Base-by-base conservation (phyloP, 257 asterid species). In the Solanum infundibuliforme region DNA sequence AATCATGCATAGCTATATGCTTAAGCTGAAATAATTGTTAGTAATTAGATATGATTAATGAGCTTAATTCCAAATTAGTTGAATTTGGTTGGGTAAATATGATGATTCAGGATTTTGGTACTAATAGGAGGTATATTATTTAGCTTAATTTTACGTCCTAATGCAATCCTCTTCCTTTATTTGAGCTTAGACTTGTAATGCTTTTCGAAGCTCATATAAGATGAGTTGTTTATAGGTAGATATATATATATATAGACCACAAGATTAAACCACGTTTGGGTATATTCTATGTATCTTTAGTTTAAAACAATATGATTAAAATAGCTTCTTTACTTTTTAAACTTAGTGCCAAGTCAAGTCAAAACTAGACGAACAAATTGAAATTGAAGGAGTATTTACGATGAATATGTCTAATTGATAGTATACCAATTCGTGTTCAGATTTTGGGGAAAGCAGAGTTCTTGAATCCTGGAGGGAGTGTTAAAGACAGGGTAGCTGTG, bases 401-500 rank as follows among this genome's bases (percentile, higher is more conserved):
- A 81, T 81, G 69, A 82, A 29, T 16, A 27, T 48, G 69, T 20
- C 85, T 82, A 48, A 82, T 48, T 29, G 43, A 48, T 48, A 65
- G 32, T 65, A n/a, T 65, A 11, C 68, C 72, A 39, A 85, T 77
- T 82, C 34, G 62, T 66, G 55, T 66, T 87, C 90, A 97, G 99
- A 97, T 97, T 91, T 87, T 94, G 86, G 99, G 99, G 31, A 97
- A 97, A 89, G 98, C 99, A 12, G 99, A 97, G 92, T 97, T 97
- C 90, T 90, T 95, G 90, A 97, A 97, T 86, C 99, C 99, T 23
- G 99, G 99, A 43, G 99, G 99, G 68, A 97, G 98, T 87, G 99
- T 97, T 68, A 95, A 97, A 91, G 99, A 97, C 86, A 93, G 99
- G 89, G 98, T 95, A 65, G 99, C 99, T 1, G 96, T 97, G 77